Evolutionary conservation across 208 protist genomes (phyloP).

Genomic region (Leptomonas seymouri): DNA sequence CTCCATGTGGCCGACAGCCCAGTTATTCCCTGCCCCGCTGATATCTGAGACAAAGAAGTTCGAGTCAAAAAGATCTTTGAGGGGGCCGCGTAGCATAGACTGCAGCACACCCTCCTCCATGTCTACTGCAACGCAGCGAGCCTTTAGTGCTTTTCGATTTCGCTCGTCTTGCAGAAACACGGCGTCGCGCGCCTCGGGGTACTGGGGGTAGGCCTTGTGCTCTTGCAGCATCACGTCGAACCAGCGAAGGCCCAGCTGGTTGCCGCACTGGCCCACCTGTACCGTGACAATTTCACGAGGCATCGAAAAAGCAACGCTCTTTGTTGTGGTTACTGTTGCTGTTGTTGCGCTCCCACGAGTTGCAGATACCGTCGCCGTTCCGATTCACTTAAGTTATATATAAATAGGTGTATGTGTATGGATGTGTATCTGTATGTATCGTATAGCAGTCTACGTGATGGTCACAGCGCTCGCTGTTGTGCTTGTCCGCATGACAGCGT

Average conservation of each 20-base stretch:
- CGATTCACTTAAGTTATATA: too few relatives aligned
- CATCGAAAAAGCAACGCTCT: too few relatives aligned
- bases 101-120: constrained; percentile 96
- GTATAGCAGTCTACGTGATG: too few relatives aligned
- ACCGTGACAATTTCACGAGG: constrained; percentile 90
- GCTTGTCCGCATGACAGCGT: too few relatives aligned
- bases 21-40: constrained; percentile 93
- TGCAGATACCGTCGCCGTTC: too few relatives aligned
- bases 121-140: constrained; percentile 95
- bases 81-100: constrained; percentile 74
- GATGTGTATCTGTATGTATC: too few relatives aligned
- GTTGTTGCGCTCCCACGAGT: too few relatives aligned
- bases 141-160: constrained; percentile 53
- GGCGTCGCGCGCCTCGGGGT: constrained; percentile 72
- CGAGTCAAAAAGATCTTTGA: constrained; percentile 90
- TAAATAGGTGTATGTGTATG: too few relatives aligned
- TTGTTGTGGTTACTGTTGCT: not conserved
- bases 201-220: constrained; percentile 83
- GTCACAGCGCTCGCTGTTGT: too few relatives aligned
- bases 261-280: constrained; percentile 95
- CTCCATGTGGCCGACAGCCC: constrained; percentile 92
- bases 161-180: constrained; percentile 51
- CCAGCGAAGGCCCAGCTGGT: constrained; percentile 94
- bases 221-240: constrained; percentile 97
- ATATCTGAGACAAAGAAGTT: constrained; percentile 90